Percentiles rank a stretch among this genome's conserved stretches.
These are phyloP conservation scores for Tephrocybe sp. DNA, from an alignment of 768 basidiomycete species.

Conservation along the genomic window DNA sequence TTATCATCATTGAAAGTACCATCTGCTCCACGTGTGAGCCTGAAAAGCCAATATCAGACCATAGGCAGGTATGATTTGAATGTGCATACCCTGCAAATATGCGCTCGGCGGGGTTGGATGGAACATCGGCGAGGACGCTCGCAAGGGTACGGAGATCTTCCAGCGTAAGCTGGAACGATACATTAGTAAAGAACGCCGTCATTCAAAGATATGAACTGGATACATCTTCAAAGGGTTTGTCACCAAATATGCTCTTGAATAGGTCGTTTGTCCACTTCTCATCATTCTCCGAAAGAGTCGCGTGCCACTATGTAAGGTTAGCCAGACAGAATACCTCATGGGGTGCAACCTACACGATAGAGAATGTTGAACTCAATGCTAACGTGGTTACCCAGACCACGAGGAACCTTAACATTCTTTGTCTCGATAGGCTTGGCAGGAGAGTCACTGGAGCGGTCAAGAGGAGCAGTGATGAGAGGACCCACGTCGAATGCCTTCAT, in stretches of 20 bases:
- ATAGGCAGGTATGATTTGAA: neutral
- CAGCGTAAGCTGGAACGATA: conserved; percentile 16
- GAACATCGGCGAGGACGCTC: conserved; percentile 14
- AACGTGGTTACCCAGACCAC: too few relatives aligned
- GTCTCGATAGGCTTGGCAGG: too few relatives aligned
- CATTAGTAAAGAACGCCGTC: neutral
- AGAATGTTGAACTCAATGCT: too few relatives aligned
- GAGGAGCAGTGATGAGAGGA: too few relatives aligned
- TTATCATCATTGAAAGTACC: conserved; percentile 53
- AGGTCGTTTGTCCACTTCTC: conserved; percentile 48
- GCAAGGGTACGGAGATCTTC: conserved; percentile 22
- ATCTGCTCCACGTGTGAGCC: conserved; percentile 38
- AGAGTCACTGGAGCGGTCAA: too few relatives aligned
- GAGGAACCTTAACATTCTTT: too few relatives aligned
- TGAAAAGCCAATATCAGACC: conserved; percentile 14
- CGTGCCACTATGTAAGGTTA: too few relatives aligned
- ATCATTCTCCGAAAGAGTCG: too few relatives aligned
- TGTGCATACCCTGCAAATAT: conserved; percentile 35
- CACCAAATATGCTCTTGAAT: conserved; percentile 40
- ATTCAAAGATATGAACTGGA: too few relatives aligned
- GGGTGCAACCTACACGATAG: too few relatives aligned
- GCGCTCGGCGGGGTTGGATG: conserved; percentile 32
- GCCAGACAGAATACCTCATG: too few relatives aligned
- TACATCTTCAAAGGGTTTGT: conserved; percentile 35
- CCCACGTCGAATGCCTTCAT: too few relatives aligned